Conservation (phyloP, 1,139 yeast species). For the Candida sp. region DNA sequence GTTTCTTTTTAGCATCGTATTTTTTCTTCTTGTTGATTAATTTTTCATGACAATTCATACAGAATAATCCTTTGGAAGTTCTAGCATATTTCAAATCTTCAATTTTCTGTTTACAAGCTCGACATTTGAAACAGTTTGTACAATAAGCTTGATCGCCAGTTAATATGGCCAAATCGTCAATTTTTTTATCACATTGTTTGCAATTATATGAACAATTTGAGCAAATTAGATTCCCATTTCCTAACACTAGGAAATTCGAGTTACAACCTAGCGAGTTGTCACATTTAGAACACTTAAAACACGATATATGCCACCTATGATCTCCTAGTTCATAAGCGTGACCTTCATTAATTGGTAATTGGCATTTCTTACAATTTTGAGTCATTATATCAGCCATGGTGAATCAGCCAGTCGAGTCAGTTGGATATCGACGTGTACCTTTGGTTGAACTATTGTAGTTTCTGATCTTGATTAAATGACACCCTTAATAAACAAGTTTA, state of each 20-base stretch:
- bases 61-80: slow-evolving; percentile 90
- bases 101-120: slow-evolving; percentile 83
- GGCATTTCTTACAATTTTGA: slow-evolving; percentile 42
- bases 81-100: slow-evolving; percentile 91
- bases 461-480: not conserved
- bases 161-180: slow-evolving; percentile 92
- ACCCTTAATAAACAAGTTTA: not conserved
- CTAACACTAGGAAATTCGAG: slow-evolving; percentile 85
- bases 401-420: not conserved
- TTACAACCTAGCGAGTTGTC: slow-evolving; percentile 75
- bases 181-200: slow-evolving; percentile 82
- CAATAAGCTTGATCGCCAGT: slow-evolving; percentile 97
- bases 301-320: slow-evolving; percentile 93
- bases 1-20: slow-evolving; percentile 47
- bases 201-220: slow-evolving; percentile 90
- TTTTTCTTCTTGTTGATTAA: slow-evolving; percentile 65
- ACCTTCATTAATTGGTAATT: slow-evolving; percentile 57
- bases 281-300: slow-evolving; percentile 90
- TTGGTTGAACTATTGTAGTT: not conserved
- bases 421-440: not conserved
- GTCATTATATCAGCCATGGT: not conserved
- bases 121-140: slow-evolving; percentile 85
- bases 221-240: slow-evolving; percentile 90
- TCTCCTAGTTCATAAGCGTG: slow-evolving; percentile 86
- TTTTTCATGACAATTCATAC: slow-evolving; percentile 91